phyloP scores from a whole-genome alignment of 768 basidiomycete genomes.

The Lactarius quietus region DNA sequence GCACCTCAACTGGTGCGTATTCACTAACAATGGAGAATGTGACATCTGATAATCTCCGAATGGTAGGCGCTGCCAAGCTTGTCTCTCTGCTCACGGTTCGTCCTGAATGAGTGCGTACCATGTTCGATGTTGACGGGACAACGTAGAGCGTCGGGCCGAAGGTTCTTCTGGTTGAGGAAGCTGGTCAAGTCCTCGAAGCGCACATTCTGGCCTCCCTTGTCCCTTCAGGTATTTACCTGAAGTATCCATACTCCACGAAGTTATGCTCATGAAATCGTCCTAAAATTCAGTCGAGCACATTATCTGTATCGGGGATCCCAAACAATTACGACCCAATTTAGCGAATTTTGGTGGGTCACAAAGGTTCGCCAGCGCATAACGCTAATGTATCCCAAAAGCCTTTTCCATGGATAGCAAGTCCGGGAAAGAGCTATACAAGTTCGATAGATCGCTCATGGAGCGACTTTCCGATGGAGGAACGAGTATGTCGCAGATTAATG shows the following conservation, averaged over 20 bases:
- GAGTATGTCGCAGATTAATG: conserved; percentile 64
- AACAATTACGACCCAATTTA: conserved; percentile 66
- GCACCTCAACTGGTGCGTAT: conserved; percentile 67
- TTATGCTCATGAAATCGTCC: neutral
- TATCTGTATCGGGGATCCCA: conserved; percentile 78
- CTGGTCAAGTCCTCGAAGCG: conserved; percentile 78
- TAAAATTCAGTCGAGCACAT: conserved; percentile 52
- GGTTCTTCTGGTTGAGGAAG: conserved; percentile 73
- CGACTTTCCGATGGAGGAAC: conserved; percentile 55
- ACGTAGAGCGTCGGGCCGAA: conserved; percentile 53
- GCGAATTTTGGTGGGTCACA: conserved; percentile 52
- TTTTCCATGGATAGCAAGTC: conserved; percentile 65
- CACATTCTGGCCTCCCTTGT: conserved; percentile 66
- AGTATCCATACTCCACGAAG: neutral
- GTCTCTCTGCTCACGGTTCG: conserved; percentile 52
- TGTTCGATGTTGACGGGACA: neutral
- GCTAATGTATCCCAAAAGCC: conserved; percentile 36
- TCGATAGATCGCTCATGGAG: conserved; percentile 72
- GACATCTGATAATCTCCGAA: neutral
- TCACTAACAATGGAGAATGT: neutral
- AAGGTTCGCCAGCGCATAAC: neutral
- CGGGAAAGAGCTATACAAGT: conserved; percentile 54
- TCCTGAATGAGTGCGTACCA: neutral
- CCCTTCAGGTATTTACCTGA: conserved; percentile 31
- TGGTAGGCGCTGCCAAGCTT: conserved; percentile 70